These are phyloP conservation scores for Trametes gibbosa DNA, from an alignment of 768 basidiomycete species.

Conservation along the genomic window DNA sequence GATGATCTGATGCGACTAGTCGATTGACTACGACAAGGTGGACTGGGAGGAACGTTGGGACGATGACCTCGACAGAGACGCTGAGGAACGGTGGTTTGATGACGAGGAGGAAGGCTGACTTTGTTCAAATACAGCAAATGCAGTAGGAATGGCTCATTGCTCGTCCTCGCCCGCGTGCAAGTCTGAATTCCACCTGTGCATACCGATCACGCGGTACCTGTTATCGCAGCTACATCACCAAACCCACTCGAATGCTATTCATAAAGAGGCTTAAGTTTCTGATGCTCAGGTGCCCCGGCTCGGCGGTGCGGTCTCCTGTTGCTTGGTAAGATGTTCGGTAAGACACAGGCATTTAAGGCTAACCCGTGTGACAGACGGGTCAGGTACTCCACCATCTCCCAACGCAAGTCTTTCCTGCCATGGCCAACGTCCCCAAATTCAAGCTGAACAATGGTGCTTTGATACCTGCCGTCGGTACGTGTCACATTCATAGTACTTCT, in stretches of 20 bases:
- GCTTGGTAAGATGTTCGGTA: constrained; percentile 5
- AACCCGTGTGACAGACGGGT: not conserved
- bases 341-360: not conserved
- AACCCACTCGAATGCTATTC: not conserved
- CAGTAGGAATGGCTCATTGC: not conserved
- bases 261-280: not conserved
- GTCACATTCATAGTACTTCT: not conserved
- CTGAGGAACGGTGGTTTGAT: constrained; percentile 74
- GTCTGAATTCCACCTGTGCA: not conserved
- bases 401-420: not conserved
- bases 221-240: too few relatives aligned
- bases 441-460: constrained; percentile 41
- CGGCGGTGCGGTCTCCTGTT: not conserved
- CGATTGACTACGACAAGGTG: constrained; percentile 64
- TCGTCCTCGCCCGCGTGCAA: too few relatives aligned
- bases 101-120: constrained; percentile 46
- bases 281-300: not conserved
- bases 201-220: not conserved
- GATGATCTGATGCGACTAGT: constrained; percentile 37
- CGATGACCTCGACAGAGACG: constrained; percentile 53
- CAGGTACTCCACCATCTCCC: not conserved
- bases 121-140: not conserved
- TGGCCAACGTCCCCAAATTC: constrained; percentile 30
- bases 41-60: constrained; percentile 79
- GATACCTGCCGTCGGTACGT: constrained; percentile 42